Conservation (phyloP, 2,329 filamentous ascomycete genomes). For the Nothopassalora personata region DNA sequence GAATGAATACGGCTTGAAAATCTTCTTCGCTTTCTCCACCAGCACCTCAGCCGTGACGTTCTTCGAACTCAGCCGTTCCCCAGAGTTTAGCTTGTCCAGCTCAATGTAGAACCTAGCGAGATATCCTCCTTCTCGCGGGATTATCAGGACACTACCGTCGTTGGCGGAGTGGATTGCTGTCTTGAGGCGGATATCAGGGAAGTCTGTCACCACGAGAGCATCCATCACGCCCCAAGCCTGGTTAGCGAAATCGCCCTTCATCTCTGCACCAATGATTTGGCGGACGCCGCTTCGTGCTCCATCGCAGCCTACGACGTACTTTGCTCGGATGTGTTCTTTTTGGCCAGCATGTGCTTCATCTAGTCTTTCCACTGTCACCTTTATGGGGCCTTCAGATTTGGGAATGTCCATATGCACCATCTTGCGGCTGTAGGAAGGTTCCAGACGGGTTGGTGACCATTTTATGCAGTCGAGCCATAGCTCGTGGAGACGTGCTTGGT, state of each 20-base stretch:
- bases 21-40: constrained; percentile 57
- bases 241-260: constrained; percentile 34
- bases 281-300: constrained; percentile 31
- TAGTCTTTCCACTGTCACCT: constrained; percentile 41
- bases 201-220: constrained; percentile 31
- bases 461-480: constrained; percentile 36
- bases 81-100: constrained; percentile 38
- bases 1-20: constrained; percentile 62
- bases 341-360: constrained; percentile 30
- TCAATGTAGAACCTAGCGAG: constrained; percentile 34
- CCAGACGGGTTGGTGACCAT: constrained; percentile 27
- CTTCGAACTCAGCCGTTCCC: constrained; percentile 50
- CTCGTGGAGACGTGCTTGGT: constrained; percentile 65
- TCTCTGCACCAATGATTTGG: constrained; percentile 28
- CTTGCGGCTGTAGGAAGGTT: constrained; percentile 27
- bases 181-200: constrained; percentile 49
- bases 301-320: constrained; percentile 35
- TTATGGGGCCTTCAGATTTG: constrained; percentile 45
- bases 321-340: constrained; percentile 29
- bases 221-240: constrained; percentile 36
- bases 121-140: constrained; percentile 48
- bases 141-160: constrained; percentile 72
- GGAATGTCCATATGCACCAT: constrained; percentile 24
- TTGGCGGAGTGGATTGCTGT: constrained; percentile 53
- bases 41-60: constrained; percentile 61